A percentile compares a stretch with the other conserved stretches of the same genome.
phyloP scores from a whole-genome alignment of 352 stramenopile genomes.

The Halophytophthora polymorphica region DNA sequence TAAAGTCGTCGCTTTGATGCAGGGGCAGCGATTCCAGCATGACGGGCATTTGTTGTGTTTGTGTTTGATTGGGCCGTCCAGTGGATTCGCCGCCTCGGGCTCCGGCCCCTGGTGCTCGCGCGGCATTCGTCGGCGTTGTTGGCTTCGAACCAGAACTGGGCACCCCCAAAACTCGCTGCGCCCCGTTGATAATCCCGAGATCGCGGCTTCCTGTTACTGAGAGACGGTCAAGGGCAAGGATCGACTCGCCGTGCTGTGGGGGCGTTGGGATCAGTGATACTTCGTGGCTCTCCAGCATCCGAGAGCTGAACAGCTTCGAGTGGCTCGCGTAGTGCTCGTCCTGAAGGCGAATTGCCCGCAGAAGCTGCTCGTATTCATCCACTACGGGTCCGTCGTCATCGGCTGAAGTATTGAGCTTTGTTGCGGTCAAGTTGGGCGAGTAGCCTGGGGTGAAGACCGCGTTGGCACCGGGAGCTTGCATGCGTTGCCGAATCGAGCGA shows the following conservation, averaged over 20 bases:
- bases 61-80: slow-evolving; percentile 3
- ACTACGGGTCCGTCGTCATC: slow-evolving; percentile 14
- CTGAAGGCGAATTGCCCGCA: slow-evolving; percentile 41
- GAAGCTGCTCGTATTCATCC: slow-evolving; percentile 28
- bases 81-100: slow-evolving; percentile 15
- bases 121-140: slow-evolving; percentile 4
- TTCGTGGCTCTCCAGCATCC: slow-evolving; percentile 63
- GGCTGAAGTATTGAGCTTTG: neutral
- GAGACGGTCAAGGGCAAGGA: slow-evolving; percentile 2
- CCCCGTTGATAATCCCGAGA: slow-evolving; percentile 49
- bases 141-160: slow-evolving; percentile 6
- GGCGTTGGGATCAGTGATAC: slow-evolving; percentile 41
- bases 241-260: neutral
- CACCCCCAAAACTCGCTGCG: slow-evolving; percentile 30
- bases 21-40: slow-evolving; percentile 35
- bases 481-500: slow-evolving; percentile 20
- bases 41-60: neutral
- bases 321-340: slow-evolving; percentile 69
- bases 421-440: no score
- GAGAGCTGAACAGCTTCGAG: slow-evolving; percentile 59
- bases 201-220: slow-evolving; percentile 19
- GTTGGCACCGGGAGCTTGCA: slow-evolving; percentile 17
- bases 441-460: slow-evolving; percentile 20
- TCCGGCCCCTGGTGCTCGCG: slow-evolving; percentile 1
- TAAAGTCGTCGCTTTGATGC: slow-evolving; percentile 35